phyloP scores from a whole-genome alignment of 2,329 filamentous ascomycete species.

The Colletotrichum tropicale region DNA sequence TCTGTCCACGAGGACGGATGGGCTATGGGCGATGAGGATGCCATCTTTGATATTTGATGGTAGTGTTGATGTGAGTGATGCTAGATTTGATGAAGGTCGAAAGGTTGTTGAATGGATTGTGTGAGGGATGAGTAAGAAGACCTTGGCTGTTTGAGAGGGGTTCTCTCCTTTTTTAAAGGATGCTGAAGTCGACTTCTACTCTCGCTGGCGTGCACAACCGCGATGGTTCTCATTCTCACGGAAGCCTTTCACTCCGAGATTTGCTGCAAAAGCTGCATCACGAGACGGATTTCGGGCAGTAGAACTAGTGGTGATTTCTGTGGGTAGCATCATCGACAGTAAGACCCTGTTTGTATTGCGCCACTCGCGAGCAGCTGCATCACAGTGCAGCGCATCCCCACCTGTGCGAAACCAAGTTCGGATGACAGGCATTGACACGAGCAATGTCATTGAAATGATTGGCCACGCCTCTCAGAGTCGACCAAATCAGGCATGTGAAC shows the following conservation, averaged over 20 bases:
- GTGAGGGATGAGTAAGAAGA: not conserved
- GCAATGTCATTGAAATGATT: not conserved
- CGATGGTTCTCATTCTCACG: not conserved
- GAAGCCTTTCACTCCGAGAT: not conserved
- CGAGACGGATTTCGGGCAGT: not conserved
- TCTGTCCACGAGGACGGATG: not conserved
- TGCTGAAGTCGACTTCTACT: not conserved
- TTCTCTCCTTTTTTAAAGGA: not conserved
- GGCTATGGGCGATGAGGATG: not conserved
- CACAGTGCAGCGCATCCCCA: not conserved
- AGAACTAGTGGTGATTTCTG: not conserved
- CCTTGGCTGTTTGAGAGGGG: not conserved
- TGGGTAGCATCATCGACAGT: not conserved
- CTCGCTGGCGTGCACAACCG: not conserved
- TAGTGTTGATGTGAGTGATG: not conserved
- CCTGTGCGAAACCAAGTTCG: not conserved
- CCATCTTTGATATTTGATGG: not conserved
- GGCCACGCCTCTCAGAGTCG: not conserved
- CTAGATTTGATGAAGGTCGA: not conserved
- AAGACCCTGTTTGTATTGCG: not conserved
- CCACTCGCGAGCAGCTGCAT: not conserved
- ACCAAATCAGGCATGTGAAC: not conserved
- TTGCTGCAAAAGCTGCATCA: rapidly evolving
- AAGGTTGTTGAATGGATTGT: not conserved
- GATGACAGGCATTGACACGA: not conserved